phyloP scores from a whole-genome alignment of 306 rosid genomes.

The Cicer judaicum region DNA sequence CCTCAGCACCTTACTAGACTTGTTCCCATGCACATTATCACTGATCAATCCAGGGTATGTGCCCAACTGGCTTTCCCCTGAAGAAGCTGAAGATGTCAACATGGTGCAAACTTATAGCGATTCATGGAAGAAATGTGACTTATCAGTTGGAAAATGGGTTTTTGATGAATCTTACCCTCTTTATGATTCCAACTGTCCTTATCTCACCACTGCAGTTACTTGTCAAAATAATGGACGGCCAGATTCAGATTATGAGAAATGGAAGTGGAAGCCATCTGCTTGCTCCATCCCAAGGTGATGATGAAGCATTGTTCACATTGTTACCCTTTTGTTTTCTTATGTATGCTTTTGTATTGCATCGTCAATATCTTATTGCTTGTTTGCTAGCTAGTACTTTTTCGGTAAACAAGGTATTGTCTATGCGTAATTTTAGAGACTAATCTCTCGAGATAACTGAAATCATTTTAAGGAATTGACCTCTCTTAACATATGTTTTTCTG shows the following conservation, averaged over 20 bases:
- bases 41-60: constrained; percentile 55
- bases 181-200: constrained; percentile 78
- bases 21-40: constrained; percentile 52
- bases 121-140: constrained; percentile 63
- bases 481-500: no score
- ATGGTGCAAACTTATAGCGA: constrained; percentile 63
- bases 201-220: constrained; percentile 84
- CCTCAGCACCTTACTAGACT: constrained; percentile 45
- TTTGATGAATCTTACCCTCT: constrained; percentile 88
- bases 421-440: no score
- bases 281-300: constrained; percentile 84
- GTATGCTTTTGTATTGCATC: constrained; percentile 24
- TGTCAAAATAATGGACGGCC: constrained; percentile 95
- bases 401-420: no score
- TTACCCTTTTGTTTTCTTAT: constrained; percentile 25
- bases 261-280: constrained; percentile 86
- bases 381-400: neutral
- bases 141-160: constrained; percentile 84
- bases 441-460: no score
- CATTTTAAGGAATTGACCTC: no score
- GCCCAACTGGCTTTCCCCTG: constrained; percentile 55
- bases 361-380: neutral
- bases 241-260: constrained; percentile 91
- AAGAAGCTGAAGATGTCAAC: constrained; percentile 66
- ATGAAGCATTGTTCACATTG: neutral